Base-by-base conservation (phyloP, 73 alveolate genomes). In the Paramecium sonneborni region DNA sequence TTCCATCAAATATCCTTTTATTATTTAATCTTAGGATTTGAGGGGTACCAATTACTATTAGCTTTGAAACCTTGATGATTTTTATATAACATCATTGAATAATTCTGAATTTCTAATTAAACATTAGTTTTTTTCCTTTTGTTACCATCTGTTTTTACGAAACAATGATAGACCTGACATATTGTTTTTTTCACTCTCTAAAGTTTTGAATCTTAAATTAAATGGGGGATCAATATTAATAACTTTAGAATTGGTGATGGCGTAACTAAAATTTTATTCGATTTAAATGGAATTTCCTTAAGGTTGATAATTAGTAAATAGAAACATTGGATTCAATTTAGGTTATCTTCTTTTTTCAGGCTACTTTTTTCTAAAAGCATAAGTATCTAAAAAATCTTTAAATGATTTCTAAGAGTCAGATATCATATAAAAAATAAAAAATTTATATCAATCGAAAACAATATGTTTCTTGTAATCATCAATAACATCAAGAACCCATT, bases 401-500 rank as follows among this genome's bases (percentile, higher is more conserved):
- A 62, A 62, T 6, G 84, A 30, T 62, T 62, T 2, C 12, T 62
- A 14, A 26, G 84, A 14, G 84, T 62, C 84, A 23, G 38, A 26
- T 30, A 62, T 62, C 84, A 62, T 62, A 48, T 48, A 48, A 35
- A 52, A 52, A 52, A 52, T 52, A 52, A 52, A 52, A 43, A 52
- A 52, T 52, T 18, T 52, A 52, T 23, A 62, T 62, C 84, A 62
- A 35, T 72, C 86, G 18, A 35, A 72, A 72, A 72, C 86, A 18
- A 72, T 72, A 72, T 72, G 86, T 37, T 72, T 35, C 44, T 72
- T 72, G 57, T 72, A 72, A 10, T 72, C 86, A 35, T 72, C 86
- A 72, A 72, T 37, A 28, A 72, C 86, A 72, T 72, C 86, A 14
- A 35, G 30, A 10, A 72, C 86, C 86, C 86, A 72, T 72, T 72